Percentiles rank a stretch among this genome's conserved stretches.
phyloP scores from a whole-genome alignment of 164 flowering plant genomes.

The Santalum album region DNA sequence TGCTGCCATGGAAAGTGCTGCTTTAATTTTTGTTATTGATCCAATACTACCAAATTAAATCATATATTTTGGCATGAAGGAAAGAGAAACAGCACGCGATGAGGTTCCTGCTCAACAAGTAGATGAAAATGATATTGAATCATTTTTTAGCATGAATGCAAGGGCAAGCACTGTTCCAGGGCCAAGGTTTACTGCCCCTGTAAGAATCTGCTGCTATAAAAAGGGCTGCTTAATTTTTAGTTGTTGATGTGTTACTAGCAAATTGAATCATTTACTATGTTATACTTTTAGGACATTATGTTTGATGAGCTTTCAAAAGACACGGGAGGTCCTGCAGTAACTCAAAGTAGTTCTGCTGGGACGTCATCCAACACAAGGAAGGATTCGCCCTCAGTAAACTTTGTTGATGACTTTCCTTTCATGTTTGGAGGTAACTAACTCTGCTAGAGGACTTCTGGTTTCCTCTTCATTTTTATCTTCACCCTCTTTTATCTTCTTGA shows the following conservation, averaged over 20 bases:
- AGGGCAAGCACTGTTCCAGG: slow-evolving; percentile 29
- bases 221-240: not conserved
- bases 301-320: slow-evolving; percentile 17
- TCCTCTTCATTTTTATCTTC: not conserved
- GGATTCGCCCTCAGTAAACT: slow-evolving; percentile 13
- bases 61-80: not conserved
- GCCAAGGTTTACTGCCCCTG: slow-evolving; percentile 12
- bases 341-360: slow-evolving; percentile 14
- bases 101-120: not conserved
- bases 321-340: slow-evolving; percentile 9
- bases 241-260: not conserved
- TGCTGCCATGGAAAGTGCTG: too few species aligned
- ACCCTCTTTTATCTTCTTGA: not conserved
- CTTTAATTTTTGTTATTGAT: too few species aligned
- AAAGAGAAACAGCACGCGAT: slow-evolving; percentile 11
- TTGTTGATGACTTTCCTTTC: slow-evolving; percentile 32
- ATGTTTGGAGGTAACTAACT: slow-evolving; percentile 35
- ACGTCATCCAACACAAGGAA: slow-evolving; percentile 14
- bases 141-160: slow-evolving; percentile 17
- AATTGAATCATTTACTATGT: not conserved
- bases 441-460: not conserved
- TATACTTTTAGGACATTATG: slow-evolving; percentile 18
- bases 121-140: slow-evolving; percentile 25
- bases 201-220: not conserved
- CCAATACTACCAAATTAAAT: too few species aligned